Base-by-base conservation (phyloP, 495 filamentous ascomycete genomes). In the Aspergillus egyptiacus region DNA sequence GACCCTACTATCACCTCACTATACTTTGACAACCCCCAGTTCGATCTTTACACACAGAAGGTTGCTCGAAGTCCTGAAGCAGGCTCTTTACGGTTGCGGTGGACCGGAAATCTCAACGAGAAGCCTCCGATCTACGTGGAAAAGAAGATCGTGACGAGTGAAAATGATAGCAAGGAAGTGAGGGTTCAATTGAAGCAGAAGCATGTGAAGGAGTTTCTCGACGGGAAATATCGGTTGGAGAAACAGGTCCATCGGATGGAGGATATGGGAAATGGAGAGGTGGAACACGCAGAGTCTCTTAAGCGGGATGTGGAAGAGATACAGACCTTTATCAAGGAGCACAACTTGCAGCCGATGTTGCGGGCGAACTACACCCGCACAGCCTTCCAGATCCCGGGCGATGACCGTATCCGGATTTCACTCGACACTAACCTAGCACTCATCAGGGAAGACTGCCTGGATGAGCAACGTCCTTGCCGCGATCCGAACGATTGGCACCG, bases 361-460 rank as follows among this genome's bases (percentile, higher is more conserved):
- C 81, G 93, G 17, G 94, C 93, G 41, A 94, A 93, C 65, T 97
- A 97, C 62, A 89, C 82, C 10, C 85, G 94, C 32, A 95, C 90
- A 0, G 93, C 93, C 3, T 98, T 96, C 74, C 91, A 98, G 61
- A 95, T 96, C 36, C 93, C 93, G 11, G 84, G 87, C 5, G 89
- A 97, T 63, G 82, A 93, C 63, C 83, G 89, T 23, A 84, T 98
- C 25, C 80, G 94, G 30, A 87, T 96, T 50, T 89, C 87, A 1
- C 84, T 98, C 45, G 93, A 98, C 62, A 97, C 91, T 0, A 81
- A 95, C 53, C 76, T 97, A 15, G 90, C 87, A 24, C 79, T 97
- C 53, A 95, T 97, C 62, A 81, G 93, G 31, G 93, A 98, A 69
- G 93, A 98, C 64, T 78, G 81, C 3, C 67, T 97, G 32, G 93